Conservation (phyloP, 306 rosid genomes). For the Corylus americana region DNA sequence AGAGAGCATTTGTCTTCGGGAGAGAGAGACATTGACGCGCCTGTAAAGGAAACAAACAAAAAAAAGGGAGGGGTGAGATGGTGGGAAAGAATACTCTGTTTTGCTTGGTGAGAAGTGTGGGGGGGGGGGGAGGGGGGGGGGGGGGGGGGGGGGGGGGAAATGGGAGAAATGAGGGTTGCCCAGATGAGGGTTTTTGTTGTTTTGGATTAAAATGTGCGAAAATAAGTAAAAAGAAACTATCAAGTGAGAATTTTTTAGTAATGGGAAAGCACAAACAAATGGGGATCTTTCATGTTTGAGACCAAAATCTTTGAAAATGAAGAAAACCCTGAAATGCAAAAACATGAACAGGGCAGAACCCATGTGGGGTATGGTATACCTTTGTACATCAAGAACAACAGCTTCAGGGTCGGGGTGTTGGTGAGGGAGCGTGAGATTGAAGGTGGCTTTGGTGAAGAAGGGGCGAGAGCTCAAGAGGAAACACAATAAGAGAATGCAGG, state of each 20-base stretch:
- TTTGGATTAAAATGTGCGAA: neutral
- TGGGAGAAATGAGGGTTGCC: neutral
- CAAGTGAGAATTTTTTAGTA: neutral
- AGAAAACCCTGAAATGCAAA: constrained; percentile 8
- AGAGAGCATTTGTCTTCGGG: constrained; percentile 48
- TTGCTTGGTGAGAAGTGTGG: constrained; percentile 26
- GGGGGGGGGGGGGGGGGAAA: neutral
- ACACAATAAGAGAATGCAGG: constrained; percentile 72
- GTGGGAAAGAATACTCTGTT: constrained; percentile 13
- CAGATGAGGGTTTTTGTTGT: neutral
- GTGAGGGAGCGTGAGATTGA: constrained; percentile 73
- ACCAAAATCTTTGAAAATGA: constrained; percentile 6
- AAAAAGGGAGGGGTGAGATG: constrained; percentile 4
- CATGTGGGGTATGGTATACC: constrained; percentile 40
- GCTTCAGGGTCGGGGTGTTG: constrained; percentile 87
- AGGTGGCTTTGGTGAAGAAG: constrained; percentile 44
- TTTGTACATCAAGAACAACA: constrained; percentile 67
- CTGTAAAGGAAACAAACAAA: constrained; percentile 37
- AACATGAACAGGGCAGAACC: constrained; percentile 16
- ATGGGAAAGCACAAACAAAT: neutral
- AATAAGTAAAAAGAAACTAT: neutral
- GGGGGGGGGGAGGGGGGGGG: neutral
- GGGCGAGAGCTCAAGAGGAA: constrained; percentile 40
- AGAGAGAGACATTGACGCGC: constrained; percentile 62
- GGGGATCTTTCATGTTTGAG: neutral